phyloP scores from a whole-genome alignment of 805 yeast species.

The Candida nemodendra region DNA sequence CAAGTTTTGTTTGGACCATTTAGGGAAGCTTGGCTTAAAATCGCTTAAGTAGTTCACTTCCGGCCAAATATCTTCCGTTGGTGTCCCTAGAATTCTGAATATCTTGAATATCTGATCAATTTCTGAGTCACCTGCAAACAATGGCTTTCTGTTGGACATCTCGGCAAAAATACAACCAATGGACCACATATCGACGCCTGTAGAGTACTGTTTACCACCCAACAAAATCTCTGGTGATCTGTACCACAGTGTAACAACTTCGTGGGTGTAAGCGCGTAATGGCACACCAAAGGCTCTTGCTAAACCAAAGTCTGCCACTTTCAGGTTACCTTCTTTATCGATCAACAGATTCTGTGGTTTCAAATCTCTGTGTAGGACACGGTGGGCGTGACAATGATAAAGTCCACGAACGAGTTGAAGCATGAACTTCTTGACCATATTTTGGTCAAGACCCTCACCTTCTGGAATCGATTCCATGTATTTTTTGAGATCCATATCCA shows the following conservation, averaged over 20 bases:
- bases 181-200: constrained; percentile 99
- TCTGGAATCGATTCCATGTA: constrained; percentile 95
- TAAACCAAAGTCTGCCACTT: constrained; percentile 88
- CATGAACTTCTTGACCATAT: constrained; percentile 90
- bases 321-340: constrained; percentile 92
- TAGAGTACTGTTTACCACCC: constrained; percentile 96
- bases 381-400: constrained; percentile 89
- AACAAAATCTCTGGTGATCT: constrained; percentile 93
- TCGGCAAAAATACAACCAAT: constrained; percentile 98
- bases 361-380: constrained; percentile 91
- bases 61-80: constrained; percentile 92
- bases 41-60: constrained; percentile 89
- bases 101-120: constrained; percentile 95
- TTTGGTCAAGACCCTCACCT: constrained; percentile 85
- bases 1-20: constrained; percentile 76
- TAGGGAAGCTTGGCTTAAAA: constrained; percentile 89
- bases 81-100: constrained; percentile 90
- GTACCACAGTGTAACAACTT: constrained; percentile 97
- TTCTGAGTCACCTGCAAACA: constrained; percentile 97
- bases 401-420: constrained; percentile 89
- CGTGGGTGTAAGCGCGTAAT: constrained; percentile 93
- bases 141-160: constrained; percentile 92
- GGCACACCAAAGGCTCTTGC: constrained; percentile 99
- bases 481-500: constrained; percentile 92
- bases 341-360: constrained; percentile 95